phyloP scores from a whole-genome alignment of 2,329 filamentous ascomycete species.

The Kalaharituber pfeilii region DNA sequence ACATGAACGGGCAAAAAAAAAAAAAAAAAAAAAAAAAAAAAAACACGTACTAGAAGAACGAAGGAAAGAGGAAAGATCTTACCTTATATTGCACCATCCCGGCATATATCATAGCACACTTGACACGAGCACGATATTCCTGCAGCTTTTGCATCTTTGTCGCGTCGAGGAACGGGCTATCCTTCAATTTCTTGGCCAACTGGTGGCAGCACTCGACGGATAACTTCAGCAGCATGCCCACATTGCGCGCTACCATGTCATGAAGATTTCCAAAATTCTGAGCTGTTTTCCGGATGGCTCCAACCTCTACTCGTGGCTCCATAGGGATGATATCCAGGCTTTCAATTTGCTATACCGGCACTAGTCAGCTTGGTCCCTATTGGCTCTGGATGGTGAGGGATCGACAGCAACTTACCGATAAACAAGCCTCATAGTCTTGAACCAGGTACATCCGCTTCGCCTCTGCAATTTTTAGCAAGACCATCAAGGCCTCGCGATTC shows the following conservation, averaged over 20 bases:
- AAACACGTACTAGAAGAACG: no score
- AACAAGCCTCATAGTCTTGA: constrained; percentile 41
- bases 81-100: constrained; percentile 24
- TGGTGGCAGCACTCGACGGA: constrained; percentile 70
- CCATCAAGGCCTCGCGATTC: constrained; percentile 41
- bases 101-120: constrained; percentile 22
- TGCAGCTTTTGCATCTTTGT: constrained; percentile 19
- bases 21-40: no score
- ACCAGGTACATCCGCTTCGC: constrained; percentile 43
- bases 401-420: constrained; percentile 40
- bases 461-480: constrained; percentile 43
- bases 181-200: constrained; percentile 53
- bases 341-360: constrained; percentile 45
- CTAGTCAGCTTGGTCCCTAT: constrained; percentile 7
- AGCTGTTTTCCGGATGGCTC: constrained; percentile 60
- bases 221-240: constrained; percentile 87
- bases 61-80: neutral
- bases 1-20: no score
- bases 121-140: constrained; percentile 19
- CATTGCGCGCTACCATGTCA: constrained; percentile 67
- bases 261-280: constrained; percentile 64
- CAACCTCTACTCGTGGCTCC: constrained; percentile 54
- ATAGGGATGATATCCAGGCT: constrained; percentile 64
- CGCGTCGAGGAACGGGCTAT: constrained; percentile 44
- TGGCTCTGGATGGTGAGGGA: constrained; percentile 4